Evolutionary conservation across 352 stramenopile species (phyloP).

Genomic region (Phytophthora melonis): DNA sequence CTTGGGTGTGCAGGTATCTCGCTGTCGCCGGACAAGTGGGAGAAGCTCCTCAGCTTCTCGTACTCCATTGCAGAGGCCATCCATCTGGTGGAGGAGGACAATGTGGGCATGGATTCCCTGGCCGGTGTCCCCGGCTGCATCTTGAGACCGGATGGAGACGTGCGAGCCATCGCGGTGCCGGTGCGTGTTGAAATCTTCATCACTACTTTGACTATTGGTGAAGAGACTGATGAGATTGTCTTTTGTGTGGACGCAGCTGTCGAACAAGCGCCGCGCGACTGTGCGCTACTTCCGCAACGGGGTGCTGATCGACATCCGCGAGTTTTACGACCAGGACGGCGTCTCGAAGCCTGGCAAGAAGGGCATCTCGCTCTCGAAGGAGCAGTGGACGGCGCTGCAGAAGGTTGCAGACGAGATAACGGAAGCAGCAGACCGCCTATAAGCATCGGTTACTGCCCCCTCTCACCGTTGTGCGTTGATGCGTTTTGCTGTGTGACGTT

Average conservation of each 20-base stretch:
- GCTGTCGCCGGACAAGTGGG: conserved; percentile 63
- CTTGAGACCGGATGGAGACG: conserved; percentile 42
- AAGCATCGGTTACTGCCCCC: conserved; percentile 7
- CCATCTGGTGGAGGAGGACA: conserved; percentile 55
- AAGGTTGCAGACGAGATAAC: conserved; percentile 43
- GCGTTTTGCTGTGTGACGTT: background rate
- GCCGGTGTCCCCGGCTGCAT: conserved; percentile 43
- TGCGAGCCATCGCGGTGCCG: conserved; percentile 59
- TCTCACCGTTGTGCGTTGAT: background rate
- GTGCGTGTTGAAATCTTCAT: conserved; percentile 38
- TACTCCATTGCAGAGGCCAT: conserved; percentile 55
- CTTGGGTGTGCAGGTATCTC: conserved; percentile 52
- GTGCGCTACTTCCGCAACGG: conserved; percentile 58
- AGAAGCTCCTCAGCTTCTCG: conserved; percentile 52
- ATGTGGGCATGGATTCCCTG: conserved; percentile 44
- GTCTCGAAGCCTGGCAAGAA: conserved; percentile 78
- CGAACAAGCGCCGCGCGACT: conserved; percentile 59
- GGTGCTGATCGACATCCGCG: conserved; percentile 74
- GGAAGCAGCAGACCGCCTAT: conserved; percentile 38
- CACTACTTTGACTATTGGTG: background rate
- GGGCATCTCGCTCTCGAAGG: conserved; percentile 76
- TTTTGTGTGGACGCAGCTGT: conserved; percentile 45
- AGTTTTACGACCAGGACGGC: conserved; percentile 75
- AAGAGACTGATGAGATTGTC: conserved; percentile 7
- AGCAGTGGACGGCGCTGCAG: conserved; percentile 66